Percentiles rank a stretch among this genome's conserved stretches.
These are phyloP conservation scores for Cyphellophora europaea DNA, from an alignment of 2,329 filamentous ascomycete genomes.

Conservation along the genomic window DNA sequence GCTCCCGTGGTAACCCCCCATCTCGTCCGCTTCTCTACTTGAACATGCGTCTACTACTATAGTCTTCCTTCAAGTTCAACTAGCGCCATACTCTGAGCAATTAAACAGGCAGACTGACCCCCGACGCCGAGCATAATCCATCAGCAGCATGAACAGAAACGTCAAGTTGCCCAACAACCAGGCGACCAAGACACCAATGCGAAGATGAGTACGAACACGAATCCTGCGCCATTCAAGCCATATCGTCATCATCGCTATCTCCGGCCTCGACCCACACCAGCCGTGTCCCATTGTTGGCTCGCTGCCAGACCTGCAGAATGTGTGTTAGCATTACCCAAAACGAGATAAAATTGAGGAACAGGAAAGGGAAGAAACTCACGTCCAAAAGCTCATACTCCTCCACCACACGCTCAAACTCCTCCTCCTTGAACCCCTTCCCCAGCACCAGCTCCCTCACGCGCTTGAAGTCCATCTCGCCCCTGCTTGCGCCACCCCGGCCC, in stretches of 20 bases:
- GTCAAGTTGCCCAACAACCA: no score
- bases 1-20: no score
- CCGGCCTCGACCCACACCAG: constrained; percentile 58
- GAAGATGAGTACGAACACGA: no score
- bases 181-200: no score
- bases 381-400: constrained; percentile 83
- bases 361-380: constrained; percentile 52
- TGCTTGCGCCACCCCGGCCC: constrained; percentile 55
- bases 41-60: no score
- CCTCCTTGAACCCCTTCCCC: constrained; percentile 91
- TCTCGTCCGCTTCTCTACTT: no score
- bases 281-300: constrained; percentile 58
- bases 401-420: constrained; percentile 78
- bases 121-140: no score
- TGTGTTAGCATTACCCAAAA: constrained; percentile 36
- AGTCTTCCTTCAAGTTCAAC: no score
- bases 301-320: constrained; percentile 62
- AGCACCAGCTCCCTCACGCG: constrained; percentile 85
- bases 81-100: no score
- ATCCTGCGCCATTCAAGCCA: constrained; percentile 16
- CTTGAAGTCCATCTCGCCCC: constrained; percentile 72
- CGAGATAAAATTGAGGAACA: constrained; percentile 1
- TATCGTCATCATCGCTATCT: constrained; percentile 38
- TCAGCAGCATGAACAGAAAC: no score
- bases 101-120: no score